A percentile compares a stretch with the other conserved stretches of the same genome.
Conservation (phyloP, 2,329 filamentous ascomycete species). For the Fusarium staphyleae region DNA sequence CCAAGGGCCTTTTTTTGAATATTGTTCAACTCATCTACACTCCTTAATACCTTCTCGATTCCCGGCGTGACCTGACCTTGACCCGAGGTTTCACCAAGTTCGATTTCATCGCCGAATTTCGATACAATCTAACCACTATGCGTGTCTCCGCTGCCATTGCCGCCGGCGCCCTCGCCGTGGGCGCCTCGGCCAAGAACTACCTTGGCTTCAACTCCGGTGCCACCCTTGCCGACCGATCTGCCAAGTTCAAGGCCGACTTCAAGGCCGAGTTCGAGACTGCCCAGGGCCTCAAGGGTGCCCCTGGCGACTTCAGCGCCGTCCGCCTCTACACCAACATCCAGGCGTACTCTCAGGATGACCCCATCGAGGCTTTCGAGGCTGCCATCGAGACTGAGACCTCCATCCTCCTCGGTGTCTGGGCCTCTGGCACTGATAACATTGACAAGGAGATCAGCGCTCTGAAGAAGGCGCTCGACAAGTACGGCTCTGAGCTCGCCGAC, state of each 20-base stretch:
- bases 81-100: conserved; percentile 26
- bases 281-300: conserved; percentile 48
- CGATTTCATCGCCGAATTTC: conserved; percentile 15
- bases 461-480: conserved; percentile 60
- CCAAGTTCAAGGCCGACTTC: conserved; percentile 62
- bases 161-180: conserved; percentile 50
- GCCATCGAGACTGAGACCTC: conserved; percentile 66
- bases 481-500: conserved; percentile 59
- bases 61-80: conserved; percentile 21
- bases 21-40: conserved; percentile 19
- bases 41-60: conserved; percentile 29
- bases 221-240: conserved; percentile 54
- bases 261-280: conserved; percentile 54
- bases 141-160: conserved; percentile 49
- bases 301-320: conserved; percentile 64
- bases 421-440: conserved; percentile 62
- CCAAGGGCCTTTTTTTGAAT: conserved; percentile 26
- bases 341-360: conserved; percentile 72
- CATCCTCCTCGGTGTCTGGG: conserved; percentile 71
- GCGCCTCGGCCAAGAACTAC: conserved; percentile 55
- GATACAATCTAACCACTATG: conserved; percentile 47
- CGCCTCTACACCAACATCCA: conserved; percentile 74
- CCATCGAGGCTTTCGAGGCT: conserved; percentile 80
- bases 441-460: conserved; percentile 67
- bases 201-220: conserved; percentile 62